phyloP scores from a whole-genome alignment of 2,329 filamentous ascomycete genomes.

The Phaeomoniella chlamydospora region DNA sequence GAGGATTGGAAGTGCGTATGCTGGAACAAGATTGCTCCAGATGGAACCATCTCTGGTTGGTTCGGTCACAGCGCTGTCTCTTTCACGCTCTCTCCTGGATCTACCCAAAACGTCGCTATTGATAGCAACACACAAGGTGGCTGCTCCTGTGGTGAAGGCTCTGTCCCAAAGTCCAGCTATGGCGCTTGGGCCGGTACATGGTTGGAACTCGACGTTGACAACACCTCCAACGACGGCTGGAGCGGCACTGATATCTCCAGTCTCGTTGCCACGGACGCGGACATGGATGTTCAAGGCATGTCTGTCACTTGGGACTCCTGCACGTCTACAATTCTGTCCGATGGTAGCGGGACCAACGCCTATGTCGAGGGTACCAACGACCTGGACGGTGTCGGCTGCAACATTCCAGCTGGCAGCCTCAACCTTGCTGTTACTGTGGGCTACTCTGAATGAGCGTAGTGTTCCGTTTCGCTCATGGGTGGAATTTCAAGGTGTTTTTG shows the following conservation, averaged over 20 bases:
- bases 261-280: conserved; percentile 18
- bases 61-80: conserved; percentile 18
- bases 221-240: conserved; percentile 15
- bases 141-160: conserved; percentile 14
- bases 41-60: conserved; percentile 19
- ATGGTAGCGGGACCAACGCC: conserved; percentile 15
- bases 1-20: background rate
- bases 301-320: conserved; percentile 15
- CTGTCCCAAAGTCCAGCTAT: conserved; percentile 13
- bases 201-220: conserved; percentile 25
- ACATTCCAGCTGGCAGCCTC: conserved; percentile 12
- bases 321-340: conserved; percentile 15
- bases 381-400: conserved; percentile 20
- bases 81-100: conserved; percentile 17
- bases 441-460: background rate
- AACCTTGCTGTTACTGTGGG: background rate
- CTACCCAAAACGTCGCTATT: conserved; percentile 22
- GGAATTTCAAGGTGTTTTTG: background rate
- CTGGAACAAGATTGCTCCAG: conserved; percentile 23
- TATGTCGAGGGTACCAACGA: conserved; percentile 15
- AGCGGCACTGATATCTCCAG: conserved; percentile 25
- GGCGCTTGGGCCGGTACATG: conserved; percentile 23
- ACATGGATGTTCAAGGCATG: conserved; percentile 19
- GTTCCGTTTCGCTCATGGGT: background rate
- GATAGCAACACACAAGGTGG: conserved; percentile 20